Conservation (phyloP, 768 basidiomycete genomes). For the Suillus lakei region DNA sequence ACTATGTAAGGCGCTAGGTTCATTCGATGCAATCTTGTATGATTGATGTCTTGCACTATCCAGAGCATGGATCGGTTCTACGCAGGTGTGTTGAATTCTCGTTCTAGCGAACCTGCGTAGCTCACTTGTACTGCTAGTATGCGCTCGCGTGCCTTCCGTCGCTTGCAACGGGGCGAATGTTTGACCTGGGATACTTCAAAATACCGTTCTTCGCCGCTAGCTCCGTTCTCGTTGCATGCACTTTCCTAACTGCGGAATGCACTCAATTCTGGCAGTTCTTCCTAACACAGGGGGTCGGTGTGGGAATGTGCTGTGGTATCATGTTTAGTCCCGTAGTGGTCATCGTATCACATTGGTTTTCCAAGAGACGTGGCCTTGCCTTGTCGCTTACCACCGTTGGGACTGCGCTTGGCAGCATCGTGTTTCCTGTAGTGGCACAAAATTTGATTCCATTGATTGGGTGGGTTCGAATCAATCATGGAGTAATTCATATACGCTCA, state of each 20-base stretch:
- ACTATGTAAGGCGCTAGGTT: slow-evolving; percentile 50
- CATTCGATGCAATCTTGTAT: neutral
- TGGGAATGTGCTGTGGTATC: slow-evolving; percentile 67
- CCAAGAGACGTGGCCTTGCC: slow-evolving; percentile 53
- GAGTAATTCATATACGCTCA: neutral
- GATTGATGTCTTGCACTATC: neutral
- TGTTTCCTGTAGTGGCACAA: slow-evolving; percentile 66
- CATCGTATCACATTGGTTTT: slow-evolving; percentile 77
- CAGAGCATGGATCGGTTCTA: slow-evolving; percentile 83
- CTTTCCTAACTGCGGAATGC: slow-evolving; percentile 75
- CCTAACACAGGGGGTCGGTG: slow-evolving; percentile 70
- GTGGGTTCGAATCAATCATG: slow-evolving; percentile 52
- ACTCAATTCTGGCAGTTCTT: slow-evolving; percentile 79
- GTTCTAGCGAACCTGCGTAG: neutral
- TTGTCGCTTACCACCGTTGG: slow-evolving; percentile 69
- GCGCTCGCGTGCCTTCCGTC: slow-evolving; percentile 66
- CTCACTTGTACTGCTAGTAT: slow-evolving; percentile 46
- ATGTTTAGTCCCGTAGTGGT: slow-evolving; percentile 66
- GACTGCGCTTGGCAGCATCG: slow-evolving; percentile 68
- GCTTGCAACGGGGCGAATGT: slow-evolving; percentile 67
- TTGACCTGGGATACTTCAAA: slow-evolving; percentile 73
- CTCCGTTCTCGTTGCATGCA: slow-evolving; percentile 53
- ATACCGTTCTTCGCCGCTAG: slow-evolving; percentile 53
- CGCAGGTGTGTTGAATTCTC: slow-evolving; percentile 50
- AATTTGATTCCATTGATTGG: slow-evolving; percentile 59